Percentiles rank a stretch among this genome's conserved stretches.
These are phyloP conservation scores for Botrytis sinoallii DNA, from an alignment of 2,329 filamentous ascomycete species.

Conservation along the genomic window DNA sequence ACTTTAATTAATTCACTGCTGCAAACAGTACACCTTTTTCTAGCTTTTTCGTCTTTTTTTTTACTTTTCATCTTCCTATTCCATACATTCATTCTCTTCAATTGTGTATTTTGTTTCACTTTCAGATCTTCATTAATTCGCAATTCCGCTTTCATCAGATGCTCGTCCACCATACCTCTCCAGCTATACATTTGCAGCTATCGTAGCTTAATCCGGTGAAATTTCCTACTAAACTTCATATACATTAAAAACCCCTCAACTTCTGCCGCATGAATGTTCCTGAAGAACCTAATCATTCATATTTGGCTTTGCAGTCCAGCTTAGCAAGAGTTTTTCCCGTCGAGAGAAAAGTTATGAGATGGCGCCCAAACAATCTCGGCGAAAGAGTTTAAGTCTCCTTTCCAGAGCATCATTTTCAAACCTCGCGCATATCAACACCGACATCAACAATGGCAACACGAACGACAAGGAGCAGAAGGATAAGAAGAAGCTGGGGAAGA, in stretches of 20 bases:
- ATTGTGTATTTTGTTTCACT: neutral
- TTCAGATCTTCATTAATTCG: neutral
- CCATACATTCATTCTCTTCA: constrained; percentile 16
- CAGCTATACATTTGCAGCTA: constrained; percentile 11
- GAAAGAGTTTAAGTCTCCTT: constrained; percentile 36
- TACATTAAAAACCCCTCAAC: constrained; percentile 11
- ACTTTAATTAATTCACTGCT: constrained; percentile 21
- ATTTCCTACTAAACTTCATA: neutral
- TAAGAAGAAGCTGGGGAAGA: constrained; percentile 34
- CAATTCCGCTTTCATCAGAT: constrained; percentile 15
- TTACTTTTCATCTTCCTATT: neutral
- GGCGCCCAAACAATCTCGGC: constrained; percentile 32
- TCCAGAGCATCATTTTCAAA: constrained; percentile 27
- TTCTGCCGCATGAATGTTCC: constrained; percentile 18
- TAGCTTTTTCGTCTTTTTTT: neutral
- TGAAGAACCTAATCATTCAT: constrained; percentile 2
- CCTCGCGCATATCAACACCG: constrained; percentile 34
- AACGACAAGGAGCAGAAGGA: constrained; percentile 30
- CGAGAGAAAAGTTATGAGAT: constrained; percentile 27
- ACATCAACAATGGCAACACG: constrained; percentile 23
- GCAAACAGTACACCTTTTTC: constrained; percentile 12
- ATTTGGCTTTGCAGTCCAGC: constrained; percentile 16
- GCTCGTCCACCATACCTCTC: constrained; percentile 9
- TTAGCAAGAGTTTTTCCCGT: constrained; percentile 12
- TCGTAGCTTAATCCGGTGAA: constrained; percentile 17